These are phyloP conservation scores for Xylariaceae sp. DNA, from an alignment of 2,329 filamentous ascomycete genomes.

Conservation along the genomic window DNA sequence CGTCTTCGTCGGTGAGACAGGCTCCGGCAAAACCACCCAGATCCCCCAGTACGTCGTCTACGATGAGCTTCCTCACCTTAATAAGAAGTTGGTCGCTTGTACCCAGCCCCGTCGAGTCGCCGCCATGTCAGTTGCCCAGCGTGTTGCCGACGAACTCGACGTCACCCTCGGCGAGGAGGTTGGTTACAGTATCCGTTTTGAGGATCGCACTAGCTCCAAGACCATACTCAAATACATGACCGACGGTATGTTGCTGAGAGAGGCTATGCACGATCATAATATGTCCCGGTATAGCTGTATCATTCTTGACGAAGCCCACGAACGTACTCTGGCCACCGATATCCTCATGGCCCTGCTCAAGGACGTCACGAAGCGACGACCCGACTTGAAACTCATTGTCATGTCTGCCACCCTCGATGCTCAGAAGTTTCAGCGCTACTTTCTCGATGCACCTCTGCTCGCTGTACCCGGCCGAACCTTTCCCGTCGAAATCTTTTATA, in stretches of 20 bases:
- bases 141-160: slow-evolving; percentile 96
- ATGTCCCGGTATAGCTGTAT: slow-evolving; percentile 93
- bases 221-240: slow-evolving; percentile 99
- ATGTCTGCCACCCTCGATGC: slow-evolving; percentile 98
- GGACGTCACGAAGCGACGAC: slow-evolving; percentile 74
- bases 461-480: slow-evolving; percentile 93
- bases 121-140: slow-evolving; percentile 96
- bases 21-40: slow-evolving; percentile 98
- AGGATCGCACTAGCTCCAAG: slow-evolving; percentile 83
- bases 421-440: slow-evolving; percentile 97
- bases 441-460: slow-evolving; percentile 87
- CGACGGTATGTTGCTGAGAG: slow-evolving; percentile 94
- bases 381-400: slow-evolving; percentile 96
- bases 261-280: slow-evolving; percentile 94
- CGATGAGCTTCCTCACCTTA: slow-evolving; percentile 86
- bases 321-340: slow-evolving; percentile 93
- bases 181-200: slow-evolving; percentile 98
- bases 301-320: slow-evolving; percentile 97
- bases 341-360: slow-evolving; percentile 96
- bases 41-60: slow-evolving; percentile 98
- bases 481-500: slow-evolving; percentile 98
- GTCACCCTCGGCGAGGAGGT: slow-evolving; percentile 90
- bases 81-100: slow-evolving; percentile 89
- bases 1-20: slow-evolving; percentile 97
- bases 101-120: slow-evolving; percentile 97